Base-by-base conservation (phyloP, 805 yeast species). In the Wickerhamia fluorescens region DNA sequence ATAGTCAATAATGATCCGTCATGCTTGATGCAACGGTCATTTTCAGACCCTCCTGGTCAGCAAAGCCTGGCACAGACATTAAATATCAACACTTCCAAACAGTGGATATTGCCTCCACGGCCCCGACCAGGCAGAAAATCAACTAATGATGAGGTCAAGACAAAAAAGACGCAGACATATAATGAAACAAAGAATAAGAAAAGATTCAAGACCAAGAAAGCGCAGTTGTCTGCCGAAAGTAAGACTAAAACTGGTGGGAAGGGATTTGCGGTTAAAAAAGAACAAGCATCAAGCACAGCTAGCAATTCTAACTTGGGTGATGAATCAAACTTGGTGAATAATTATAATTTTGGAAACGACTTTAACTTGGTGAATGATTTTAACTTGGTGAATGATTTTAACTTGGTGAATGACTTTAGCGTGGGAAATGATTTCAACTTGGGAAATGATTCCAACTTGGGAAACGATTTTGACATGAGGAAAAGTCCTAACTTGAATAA, bases 81-180 rank as follows among this genome's bases (percentile, higher is more conserved):
- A 23, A 54, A 54, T 28, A 54, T 60, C 28, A 61, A 62, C 36
- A 58, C 65, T 6, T 53, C 56, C 31, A 56, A 56, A 24, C 45
- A 53, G 33, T 63, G 68, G 66, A 58, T 58, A 10, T 39, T 59
- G 21, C 66, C 66, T 6, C 65, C 66, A 1, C 37, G 65, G 27
- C 66, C 66, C 3, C 43, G 66, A 12, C 65, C 66, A 4, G 68
- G 68, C 8, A 40, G 69, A 18, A 62, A 58, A 31, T 66, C 68
- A 3, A 47, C 42, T 5, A 28, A 33, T 11, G 33, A 23, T 21
- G 38, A 31, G 17, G 26, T 24, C 25, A 28, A 29, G 20, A 22
- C 23, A n/a, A 20, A 25, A 11, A 20, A 20, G 9, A 20, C 23
- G 10, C 23, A 14, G 12, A n/a, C 25, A n/a, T 7, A 23, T 7